Percentiles rank a stretch among this genome's conserved stretches.
phyloP scores from a whole-genome alignment of 2,329 filamentous ascomycete species.

The Cercospora janseana region DNA sequence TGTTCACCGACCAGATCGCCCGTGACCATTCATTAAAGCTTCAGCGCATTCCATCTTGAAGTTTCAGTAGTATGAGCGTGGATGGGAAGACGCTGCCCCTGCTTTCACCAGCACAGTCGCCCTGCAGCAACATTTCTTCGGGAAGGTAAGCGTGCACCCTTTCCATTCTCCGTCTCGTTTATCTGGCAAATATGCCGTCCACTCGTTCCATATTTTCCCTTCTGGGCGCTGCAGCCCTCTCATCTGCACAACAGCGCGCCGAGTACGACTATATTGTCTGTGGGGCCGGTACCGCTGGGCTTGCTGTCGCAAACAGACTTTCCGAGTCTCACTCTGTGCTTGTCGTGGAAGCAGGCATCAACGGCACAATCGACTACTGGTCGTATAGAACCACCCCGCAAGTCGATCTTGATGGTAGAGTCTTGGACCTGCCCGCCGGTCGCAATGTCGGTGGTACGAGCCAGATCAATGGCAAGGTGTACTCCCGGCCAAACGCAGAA shows the following conservation, averaged over 20 bases:
- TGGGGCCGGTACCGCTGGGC: constrained; percentile 33
- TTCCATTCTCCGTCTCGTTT: no score
- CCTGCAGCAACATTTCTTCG: no score
- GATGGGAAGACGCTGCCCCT: no score
- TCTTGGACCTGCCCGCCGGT: constrained; percentile 17
- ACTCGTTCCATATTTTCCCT: constrained; percentile 5
- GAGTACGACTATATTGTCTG: constrained; percentile 28
- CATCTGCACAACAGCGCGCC: constrained; percentile 6
- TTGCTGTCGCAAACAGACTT: constrained; percentile 33
- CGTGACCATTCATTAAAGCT: no score
- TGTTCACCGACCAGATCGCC: no score
- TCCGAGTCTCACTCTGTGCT: constrained; percentile 34
- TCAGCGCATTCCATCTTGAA: no score
- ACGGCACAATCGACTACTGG: constrained; percentile 12
- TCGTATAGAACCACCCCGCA: constrained; percentile 11
- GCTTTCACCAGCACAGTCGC: no score
- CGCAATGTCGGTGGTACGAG: constrained; percentile 19
- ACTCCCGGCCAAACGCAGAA: constrained; percentile 16
- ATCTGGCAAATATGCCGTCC: constrained; percentile 10
- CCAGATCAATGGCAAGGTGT: constrained; percentile 23
- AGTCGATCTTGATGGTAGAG: constrained; percentile 9
- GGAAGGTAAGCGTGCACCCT: no score
- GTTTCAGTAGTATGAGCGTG: no score
- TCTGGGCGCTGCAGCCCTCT: neutral
- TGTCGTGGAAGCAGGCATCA: constrained; percentile 21